These are phyloP conservation scores for Opeltia flavorubescens DNA, from an alignment of 495 filamentous ascomycete species.

Conservation along the genomic window DNA sequence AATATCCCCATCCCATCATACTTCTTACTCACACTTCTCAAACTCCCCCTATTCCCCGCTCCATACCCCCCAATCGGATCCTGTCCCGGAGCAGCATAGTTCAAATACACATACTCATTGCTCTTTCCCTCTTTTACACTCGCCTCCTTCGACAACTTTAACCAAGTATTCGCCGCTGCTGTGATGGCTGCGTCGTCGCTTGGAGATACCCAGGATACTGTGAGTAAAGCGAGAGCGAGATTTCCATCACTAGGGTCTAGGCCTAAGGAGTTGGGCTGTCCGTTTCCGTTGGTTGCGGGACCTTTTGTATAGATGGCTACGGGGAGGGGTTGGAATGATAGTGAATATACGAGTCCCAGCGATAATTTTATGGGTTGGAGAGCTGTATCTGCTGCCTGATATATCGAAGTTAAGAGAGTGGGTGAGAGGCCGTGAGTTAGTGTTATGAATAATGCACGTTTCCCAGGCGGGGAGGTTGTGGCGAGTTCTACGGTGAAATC, in stretches of 20 bases:
- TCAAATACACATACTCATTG: slow-evolving; percentile 19
- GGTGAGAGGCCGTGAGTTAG: slow-evolving; percentile 6
- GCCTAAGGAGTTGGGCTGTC: slow-evolving; percentile 17
- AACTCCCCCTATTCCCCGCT: slow-evolving; percentile 17
- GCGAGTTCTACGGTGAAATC: slow-evolving; percentile 21
- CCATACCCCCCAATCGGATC: slow-evolving; percentile 28
- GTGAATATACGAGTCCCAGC: slow-evolving; percentile 10
- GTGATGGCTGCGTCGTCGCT: slow-evolving; percentile 22
- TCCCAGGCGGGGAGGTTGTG: not conserved
- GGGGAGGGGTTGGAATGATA: slow-evolving; percentile 18
- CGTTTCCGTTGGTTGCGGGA: not conserved
- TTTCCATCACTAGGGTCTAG: slow-evolving; percentile 13
- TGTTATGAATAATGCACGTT: slow-evolving; percentile 7
- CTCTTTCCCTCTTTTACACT: not conserved
- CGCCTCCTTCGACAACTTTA: slow-evolving; percentile 2
- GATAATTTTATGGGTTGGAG: slow-evolving; percentile 12
- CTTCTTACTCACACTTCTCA: slow-evolving; percentile 20
- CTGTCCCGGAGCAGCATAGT: slow-evolving; percentile 25
- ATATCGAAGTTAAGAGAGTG: not conserved
- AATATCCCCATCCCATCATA: slow-evolving; percentile 26
- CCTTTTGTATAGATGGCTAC: slow-evolving; percentile 2
- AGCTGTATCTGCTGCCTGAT: slow-evolving; percentile 8
- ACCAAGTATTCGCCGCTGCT: not conserved
- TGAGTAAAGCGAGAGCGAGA: slow-evolving; percentile 21
- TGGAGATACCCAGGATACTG: slow-evolving; percentile 22